Evolutionary conservation across 1,284 basidiomycete genomes (phyloP).

Genomic region (Jaminaea rosea): DNA sequence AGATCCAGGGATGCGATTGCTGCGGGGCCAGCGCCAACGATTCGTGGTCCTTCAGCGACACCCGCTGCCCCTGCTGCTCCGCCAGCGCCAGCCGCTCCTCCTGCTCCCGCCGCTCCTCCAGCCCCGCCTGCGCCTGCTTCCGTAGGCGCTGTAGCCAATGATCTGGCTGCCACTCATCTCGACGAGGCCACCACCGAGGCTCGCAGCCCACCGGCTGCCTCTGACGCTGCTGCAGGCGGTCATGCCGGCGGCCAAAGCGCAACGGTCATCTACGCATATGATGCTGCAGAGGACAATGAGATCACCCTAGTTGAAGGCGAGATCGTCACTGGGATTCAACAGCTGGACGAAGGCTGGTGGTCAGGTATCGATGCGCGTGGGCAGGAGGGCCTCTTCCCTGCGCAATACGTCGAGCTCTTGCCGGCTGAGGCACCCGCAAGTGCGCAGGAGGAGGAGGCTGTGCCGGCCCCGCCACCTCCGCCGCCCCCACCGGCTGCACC

Average conservation of each 20-base stretch:
- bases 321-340: conserved; percentile 29
- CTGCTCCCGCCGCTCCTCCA: conserved; percentile 16
- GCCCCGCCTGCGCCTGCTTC: conserved; percentile 19
- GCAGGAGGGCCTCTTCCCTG: conserved; percentile 39
- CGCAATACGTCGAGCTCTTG: conserved; percentile 40
- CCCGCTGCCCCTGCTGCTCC: conserved; percentile 7
- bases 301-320: conserved; percentile 35
- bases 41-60: conserved; percentile 3
- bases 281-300: conserved; percentile 42
- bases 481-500: conserved; percentile 14
- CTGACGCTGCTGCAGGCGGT: neutral
- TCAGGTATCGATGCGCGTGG: conserved; percentile 35
- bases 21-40: neutral
- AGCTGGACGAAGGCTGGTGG: conserved; percentile 47
- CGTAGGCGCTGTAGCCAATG: neutral
- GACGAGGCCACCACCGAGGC: conserved; percentile 3
- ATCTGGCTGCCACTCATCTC: conserved; percentile 1
- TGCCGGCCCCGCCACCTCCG: conserved; percentile 4
- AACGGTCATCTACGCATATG: conserved; percentile 38
- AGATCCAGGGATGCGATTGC: neutral
- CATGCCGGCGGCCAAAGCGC: conserved; percentile 18
- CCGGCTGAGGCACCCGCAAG: conserved; percentile 1
- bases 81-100: conserved; percentile 13
- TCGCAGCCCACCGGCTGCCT: neutral
- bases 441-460: conserved; percentile 1